Conservation (phyloP, 768 basidiomycete species). For the Trichaptum fuscoviolaceum region DNA sequence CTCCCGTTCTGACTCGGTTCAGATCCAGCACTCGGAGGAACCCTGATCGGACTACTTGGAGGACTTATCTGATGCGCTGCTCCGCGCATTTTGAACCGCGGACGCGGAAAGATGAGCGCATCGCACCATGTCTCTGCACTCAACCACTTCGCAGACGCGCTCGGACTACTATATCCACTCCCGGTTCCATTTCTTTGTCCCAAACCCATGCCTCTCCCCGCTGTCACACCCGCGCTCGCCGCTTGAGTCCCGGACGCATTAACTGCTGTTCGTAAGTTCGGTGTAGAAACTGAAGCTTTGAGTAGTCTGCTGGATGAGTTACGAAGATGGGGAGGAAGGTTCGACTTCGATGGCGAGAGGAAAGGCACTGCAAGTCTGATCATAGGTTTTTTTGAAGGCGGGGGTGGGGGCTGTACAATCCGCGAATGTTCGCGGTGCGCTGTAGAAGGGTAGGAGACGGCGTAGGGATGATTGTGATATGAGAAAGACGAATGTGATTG, state of each 20-base stretch:
- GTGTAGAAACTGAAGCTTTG: constrained; percentile 59
- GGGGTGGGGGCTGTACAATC: constrained; percentile 8
- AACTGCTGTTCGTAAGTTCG: constrained; percentile 43
- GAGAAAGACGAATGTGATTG: constrained; percentile 1
- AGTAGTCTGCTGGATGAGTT: constrained; percentile 27
- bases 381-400: constrained; percentile 3
- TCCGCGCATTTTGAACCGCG: constrained; percentile 46
- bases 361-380: not conserved
- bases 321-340: constrained; percentile 23
- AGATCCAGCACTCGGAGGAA: constrained; percentile 10
- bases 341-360: constrained; percentile 12
- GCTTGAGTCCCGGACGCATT: constrained; percentile 38
- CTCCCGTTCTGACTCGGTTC: not conserved
- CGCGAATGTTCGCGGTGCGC: not conserved
- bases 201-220: not conserved
- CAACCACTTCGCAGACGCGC: constrained; percentile 37
- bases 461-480: not conserved
- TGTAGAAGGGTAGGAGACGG: not conserved
- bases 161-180: not conserved
- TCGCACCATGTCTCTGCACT: constrained; percentile 81
- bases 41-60: constrained; percentile 37
- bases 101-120: constrained; percentile 70
- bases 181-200: not conserved
- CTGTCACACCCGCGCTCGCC: constrained; percentile 12
- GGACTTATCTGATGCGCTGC: constrained; percentile 34